Percentiles rank a stretch among this genome's conserved stretches.
phyloP scores from a whole-genome alignment of 345 rosid genomes.

The Populus tremula region DNA sequence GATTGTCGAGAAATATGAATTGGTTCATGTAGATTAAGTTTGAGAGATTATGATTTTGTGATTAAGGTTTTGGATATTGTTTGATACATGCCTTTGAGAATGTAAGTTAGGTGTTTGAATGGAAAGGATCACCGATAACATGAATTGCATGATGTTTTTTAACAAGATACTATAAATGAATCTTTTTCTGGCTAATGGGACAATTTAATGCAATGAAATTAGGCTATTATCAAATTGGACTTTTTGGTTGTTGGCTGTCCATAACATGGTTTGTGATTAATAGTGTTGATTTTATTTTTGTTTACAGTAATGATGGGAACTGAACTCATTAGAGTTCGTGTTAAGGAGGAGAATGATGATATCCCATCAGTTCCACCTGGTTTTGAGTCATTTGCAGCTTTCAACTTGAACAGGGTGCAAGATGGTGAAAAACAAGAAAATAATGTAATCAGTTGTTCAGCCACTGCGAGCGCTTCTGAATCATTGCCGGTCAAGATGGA shows the following conservation, averaged over 20 bases:
- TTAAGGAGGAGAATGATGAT: slow-evolving; percentile 84
- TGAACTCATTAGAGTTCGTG: slow-evolving; percentile 72
- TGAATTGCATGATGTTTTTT: neutral
- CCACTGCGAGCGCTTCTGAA: slow-evolving; percentile 42
- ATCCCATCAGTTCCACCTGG: slow-evolving; percentile 92
- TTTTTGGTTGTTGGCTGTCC: neutral
- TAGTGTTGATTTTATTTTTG: neutral
- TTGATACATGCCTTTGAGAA: neutral
- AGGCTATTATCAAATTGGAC: neutral
- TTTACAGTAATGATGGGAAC: slow-evolving; percentile 68
- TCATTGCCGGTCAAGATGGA: slow-evolving; percentile 45
- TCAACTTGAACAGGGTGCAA: slow-evolving; percentile 49
- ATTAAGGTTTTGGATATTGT: neutral
- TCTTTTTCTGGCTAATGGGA: neutral
- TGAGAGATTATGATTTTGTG: neutral
- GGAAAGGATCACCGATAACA: neutral
- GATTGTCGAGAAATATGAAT: neutral
- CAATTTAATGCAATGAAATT: neutral
- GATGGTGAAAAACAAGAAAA: slow-evolving; percentile 39
- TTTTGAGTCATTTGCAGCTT: slow-evolving; percentile 81
- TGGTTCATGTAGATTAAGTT: neutral
- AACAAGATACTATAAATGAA: neutral
- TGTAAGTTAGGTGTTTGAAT: neutral
- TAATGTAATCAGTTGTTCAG: slow-evolving; percentile 33
- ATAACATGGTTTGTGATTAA: neutral